Evolutionary conservation across 352 stramenopile genomes (phyloP), one percentile per base, ranked within the genome.

Genomic region (Phytophthora citrophthora): DNA sequence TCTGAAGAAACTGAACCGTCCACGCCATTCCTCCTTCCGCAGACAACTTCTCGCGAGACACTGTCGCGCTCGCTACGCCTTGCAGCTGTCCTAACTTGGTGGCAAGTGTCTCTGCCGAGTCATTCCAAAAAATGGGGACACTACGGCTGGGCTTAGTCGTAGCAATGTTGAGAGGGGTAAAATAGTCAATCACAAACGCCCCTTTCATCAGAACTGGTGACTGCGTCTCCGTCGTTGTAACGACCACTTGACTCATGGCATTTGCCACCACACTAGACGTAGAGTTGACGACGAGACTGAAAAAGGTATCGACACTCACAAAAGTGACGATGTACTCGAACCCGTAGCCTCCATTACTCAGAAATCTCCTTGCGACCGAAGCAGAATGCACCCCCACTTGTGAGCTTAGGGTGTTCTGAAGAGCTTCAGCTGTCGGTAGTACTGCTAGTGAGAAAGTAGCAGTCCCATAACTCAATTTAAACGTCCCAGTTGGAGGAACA

Each of bases 11-110:
- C 24, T 78, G 79, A 8, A 94, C 61, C 2, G 64, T 88, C 85
- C 85, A 94, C 27, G 77, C 74, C 68, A 82, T 88, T 2, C 57
- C 79, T 13, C 83, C 79, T 54, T 94, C 85, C 1, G 83, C 67
- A 6, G 79, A 70, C 0, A 91, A 56, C 44, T 61, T 66, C 10
- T 72, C 61, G 0, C 59, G 46, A 1, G 72, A 51, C 8, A 91
- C 76, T 1, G 54, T 69, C 0, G 92, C 83, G 26, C 73, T 79
- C 1, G 79, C 85, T 6, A 94, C 5, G 2, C 81, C 84, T 11
- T 86, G 72, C 9, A 94, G 68, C 11, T 65, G 29, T 1, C 52
- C 58, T 4, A 94, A 57, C 32, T 83, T 82, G 0, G 15, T 16
- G 1, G 65, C 64, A 2, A 93, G 3, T 1, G 52, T 41, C 0